A percentile compares a stretch with the other conserved stretches of the same genome.
Conservation (phyloP, 1,139 yeast species). For the Pichia terricola region DNA sequence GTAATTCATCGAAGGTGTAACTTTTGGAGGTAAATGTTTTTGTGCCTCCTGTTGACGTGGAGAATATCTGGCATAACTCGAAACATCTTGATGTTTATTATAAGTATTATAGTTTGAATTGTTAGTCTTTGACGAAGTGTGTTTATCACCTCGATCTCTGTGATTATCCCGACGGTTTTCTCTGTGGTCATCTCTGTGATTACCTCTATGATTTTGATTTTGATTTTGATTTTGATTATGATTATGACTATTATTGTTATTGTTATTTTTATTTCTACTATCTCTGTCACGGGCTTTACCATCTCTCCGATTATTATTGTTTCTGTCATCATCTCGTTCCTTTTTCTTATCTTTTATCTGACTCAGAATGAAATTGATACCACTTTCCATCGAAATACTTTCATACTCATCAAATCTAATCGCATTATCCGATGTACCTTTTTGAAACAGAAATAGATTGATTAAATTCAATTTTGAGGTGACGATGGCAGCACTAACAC, state of each 20-base stretch:
- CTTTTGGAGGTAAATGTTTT: conserved; percentile 12
- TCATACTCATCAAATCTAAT: conserved; percentile 79
- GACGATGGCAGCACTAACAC: conserved; percentile 63
- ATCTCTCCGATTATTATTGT: not conserved
- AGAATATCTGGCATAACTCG: conserved; percentile 5
- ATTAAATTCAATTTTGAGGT: conserved; percentile 42
- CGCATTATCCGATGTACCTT: conserved; percentile 44
- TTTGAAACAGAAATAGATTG: conserved; percentile 67
- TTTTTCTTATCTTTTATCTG: not conserved
- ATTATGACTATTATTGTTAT: not conserved
- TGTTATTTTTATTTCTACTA: not conserved
- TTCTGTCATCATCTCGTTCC: not conserved
- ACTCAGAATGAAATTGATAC: conserved; percentile 28
- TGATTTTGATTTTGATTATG: conserved; percentile 1
- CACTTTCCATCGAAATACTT: conserved; percentile 53
- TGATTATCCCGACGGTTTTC: not conserved
- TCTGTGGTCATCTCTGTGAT: not conserved
- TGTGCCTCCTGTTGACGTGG: conserved; percentile 17
- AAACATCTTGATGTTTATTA: not conserved
- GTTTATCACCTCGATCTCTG: not conserved
- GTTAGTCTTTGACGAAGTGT: too few relatives aligned
- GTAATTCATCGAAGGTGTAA: not conserved
- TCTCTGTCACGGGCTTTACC: conserved; percentile 1
- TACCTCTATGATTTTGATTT: conserved; percentile 1
- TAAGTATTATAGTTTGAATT: not conserved